Percentiles rank a stretch among this genome's conserved stretches.
Evolutionary conservation across 23 red algal species (phyloP).

Genomic region (Gracilaria domingensis): DNA sequence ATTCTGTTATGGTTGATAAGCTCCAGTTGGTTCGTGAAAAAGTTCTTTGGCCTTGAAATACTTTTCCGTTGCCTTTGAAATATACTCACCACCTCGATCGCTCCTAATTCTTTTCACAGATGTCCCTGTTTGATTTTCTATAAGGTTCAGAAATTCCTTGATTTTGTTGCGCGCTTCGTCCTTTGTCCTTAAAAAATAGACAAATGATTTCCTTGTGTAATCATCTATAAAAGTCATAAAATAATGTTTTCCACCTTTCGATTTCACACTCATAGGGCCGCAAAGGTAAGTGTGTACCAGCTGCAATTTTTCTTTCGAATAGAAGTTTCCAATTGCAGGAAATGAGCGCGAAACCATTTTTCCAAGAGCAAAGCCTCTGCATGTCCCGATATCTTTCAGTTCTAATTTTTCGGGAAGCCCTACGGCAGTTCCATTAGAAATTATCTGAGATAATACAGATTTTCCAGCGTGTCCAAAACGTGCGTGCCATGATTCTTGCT

Average conservation of each 20-base stretch:
- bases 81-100: too few species aligned
- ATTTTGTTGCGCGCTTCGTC: too few species aligned
- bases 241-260: background rate
- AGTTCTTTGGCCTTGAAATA: background rate
- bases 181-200: too few species aligned
- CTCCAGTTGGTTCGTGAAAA: too few species aligned
- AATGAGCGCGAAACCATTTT: background rate
- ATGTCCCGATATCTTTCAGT: too few species aligned
- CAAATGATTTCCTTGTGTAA: background rate
- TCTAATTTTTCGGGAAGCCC: background rate
- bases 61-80: background rate
- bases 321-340: background rate
- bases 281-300: too few species aligned
- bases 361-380: background rate
- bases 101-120: too few species aligned
- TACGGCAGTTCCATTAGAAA: background rate
- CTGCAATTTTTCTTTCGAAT: too few species aligned
- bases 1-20: too few species aligned
- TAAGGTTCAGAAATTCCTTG: too few species aligned
- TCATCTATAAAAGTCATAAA: background rate
- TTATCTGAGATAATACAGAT: constrained; percentile 13
- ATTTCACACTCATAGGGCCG: too few species aligned
- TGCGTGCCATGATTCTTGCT: background rate
- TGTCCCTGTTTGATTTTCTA: too few species aligned
- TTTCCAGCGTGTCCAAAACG: background rate